Conservation (phyloP, 176 grass and related monocot genomes). For the Juncus inflexus region DNA sequence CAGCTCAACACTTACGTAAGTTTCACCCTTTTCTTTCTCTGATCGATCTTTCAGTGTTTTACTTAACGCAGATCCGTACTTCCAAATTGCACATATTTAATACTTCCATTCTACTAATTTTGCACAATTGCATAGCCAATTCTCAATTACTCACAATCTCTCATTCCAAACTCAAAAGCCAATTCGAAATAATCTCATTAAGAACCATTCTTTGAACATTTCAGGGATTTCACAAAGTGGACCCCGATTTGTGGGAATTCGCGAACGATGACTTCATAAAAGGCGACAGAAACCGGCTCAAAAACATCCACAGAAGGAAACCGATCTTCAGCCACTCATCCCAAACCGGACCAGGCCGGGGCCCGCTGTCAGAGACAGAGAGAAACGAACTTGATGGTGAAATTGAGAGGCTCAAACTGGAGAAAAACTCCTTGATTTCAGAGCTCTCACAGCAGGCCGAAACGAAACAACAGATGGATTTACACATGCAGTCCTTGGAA, state of each 20-base stretch:
- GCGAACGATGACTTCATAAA: slow-evolving; percentile 75
- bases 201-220: background rate
- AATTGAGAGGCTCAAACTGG: slow-evolving; percentile 62
- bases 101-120: too few relatives aligned
- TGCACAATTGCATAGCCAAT: too few relatives aligned
- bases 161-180: background rate
- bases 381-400: slow-evolving; percentile 64
- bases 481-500: slow-evolving; percentile 74
- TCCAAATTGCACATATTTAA: too few relatives aligned
- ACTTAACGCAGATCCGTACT: too few relatives aligned
- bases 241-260: slow-evolving; percentile 93
- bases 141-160: slow-evolving; percentile 1
- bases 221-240: slow-evolving; percentile 86
- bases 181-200: too few relatives aligned
- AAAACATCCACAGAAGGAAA: slow-evolving; percentile 85
- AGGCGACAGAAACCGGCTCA: slow-evolving; percentile 52
- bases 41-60: background rate
- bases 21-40: background rate
- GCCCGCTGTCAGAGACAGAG: slow-evolving; percentile 49
- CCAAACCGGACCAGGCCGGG: slow-evolving; percentile 33
- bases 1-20: slow-evolving; percentile 99
- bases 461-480: slow-evolving; percentile 58
- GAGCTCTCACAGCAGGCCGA: slow-evolving; percentile 59
- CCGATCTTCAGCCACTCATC: slow-evolving; percentile 88
- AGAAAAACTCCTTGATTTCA: slow-evolving; percentile 42